A percentile compares a stretch with the other conserved stretches of the same genome.
Evolutionary conservation across 352 stramenopile genomes (phyloP).

Genomic region (Globisporangium radiosum): DNA sequence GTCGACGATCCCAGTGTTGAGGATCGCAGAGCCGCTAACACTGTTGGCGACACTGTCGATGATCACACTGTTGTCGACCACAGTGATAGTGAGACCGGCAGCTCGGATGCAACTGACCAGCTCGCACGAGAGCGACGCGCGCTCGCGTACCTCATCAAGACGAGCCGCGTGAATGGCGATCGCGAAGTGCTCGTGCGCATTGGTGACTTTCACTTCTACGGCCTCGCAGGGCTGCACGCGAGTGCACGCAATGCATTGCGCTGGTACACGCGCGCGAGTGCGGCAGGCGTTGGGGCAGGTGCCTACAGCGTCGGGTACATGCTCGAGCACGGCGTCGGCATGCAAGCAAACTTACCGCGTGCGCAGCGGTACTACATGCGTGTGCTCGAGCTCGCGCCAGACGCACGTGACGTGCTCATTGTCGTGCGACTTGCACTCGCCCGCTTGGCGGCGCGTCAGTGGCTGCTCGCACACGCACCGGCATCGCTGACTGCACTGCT

Average conservation of each 20-base stretch:
- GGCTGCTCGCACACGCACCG: constrained; percentile 18
- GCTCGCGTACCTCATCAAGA: constrained; percentile 30
- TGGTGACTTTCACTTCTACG: constrained; percentile 76
- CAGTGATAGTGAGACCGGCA: background rate
- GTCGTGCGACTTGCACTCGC: constrained; percentile 31
- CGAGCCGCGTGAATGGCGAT: constrained; percentile 36
- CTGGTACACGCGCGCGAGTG: constrained; percentile 71
- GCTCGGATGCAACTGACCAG: constrained; percentile 14
- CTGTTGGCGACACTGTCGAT: background rate
- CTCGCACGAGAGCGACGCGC: constrained; percentile 11
- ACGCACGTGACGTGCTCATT: constrained; percentile 20
- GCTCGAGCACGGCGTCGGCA: constrained; percentile 55
- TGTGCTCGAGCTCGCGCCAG: constrained; percentile 38
- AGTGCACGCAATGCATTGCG: constrained; percentile 32
- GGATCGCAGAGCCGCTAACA: no score
- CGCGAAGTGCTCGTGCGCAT: constrained; percentile 60
- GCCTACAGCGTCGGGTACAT: constrained; percentile 76
- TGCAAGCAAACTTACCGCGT: constrained; percentile 38
- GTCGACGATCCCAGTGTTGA: constrained; percentile 5
- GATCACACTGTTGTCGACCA: background rate
- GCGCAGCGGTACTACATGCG: constrained; percentile 60
- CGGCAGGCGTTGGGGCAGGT: constrained; percentile 41
- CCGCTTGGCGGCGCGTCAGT: constrained; percentile 26
- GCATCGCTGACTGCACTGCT: constrained; percentile 14
- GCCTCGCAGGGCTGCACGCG: constrained; percentile 29